These are phyloP conservation scores for Pichia norvegensis DNA, from an alignment of 1,139 yeast species.

Conservation along the genomic window DNA sequence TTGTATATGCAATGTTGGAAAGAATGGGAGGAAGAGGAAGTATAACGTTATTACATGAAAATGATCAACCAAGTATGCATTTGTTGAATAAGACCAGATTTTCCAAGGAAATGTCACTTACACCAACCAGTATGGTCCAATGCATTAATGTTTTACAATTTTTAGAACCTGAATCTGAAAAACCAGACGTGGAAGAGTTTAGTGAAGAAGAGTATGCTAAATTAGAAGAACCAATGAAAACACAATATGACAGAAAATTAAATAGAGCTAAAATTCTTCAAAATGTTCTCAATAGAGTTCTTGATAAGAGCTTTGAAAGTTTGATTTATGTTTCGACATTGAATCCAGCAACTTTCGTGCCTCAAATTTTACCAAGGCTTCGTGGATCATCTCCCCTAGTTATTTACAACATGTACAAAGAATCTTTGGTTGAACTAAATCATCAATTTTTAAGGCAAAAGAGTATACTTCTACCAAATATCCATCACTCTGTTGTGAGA, in stretches of 20 bases:
- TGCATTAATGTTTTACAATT: constrained; percentile 75
- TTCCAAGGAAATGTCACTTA: constrained; percentile 42
- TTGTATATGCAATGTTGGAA: constrained; percentile 79
- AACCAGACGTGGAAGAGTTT: constrained; percentile 44
- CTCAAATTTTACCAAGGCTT: constrained; percentile 53
- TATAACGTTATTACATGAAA: constrained; percentile 75
- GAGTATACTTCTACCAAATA: constrained; percentile 73
- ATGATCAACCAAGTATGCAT: constrained; percentile 82
- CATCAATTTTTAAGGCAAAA: constrained; percentile 59
- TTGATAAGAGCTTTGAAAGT: constrained; percentile 62
- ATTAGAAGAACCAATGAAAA: constrained; percentile 52
- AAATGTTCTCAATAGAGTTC: constrained; percentile 43
- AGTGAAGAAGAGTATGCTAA: constrained; percentile 45
- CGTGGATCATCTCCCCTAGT: constrained; percentile 87
- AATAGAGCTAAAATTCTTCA: constrained; percentile 52
- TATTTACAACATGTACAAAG: constrained; percentile 75
- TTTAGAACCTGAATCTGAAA: constrained; percentile 61
- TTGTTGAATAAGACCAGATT: constrained; percentile 61
- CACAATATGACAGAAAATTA: constrained; percentile 61
- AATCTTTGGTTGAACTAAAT: constrained; percentile 63
- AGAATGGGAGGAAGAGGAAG: constrained; percentile 81
- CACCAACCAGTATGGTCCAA: constrained; percentile 49
- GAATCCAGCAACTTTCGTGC: constrained; percentile 57
- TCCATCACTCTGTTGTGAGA: constrained; percentile 75
- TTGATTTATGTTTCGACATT: constrained; percentile 67